Percentiles rank a stretch among this genome's conserved stretches.
Conservation (phyloP, 805 yeast species). For the Nakazawaea ishiwadae region DNA sequence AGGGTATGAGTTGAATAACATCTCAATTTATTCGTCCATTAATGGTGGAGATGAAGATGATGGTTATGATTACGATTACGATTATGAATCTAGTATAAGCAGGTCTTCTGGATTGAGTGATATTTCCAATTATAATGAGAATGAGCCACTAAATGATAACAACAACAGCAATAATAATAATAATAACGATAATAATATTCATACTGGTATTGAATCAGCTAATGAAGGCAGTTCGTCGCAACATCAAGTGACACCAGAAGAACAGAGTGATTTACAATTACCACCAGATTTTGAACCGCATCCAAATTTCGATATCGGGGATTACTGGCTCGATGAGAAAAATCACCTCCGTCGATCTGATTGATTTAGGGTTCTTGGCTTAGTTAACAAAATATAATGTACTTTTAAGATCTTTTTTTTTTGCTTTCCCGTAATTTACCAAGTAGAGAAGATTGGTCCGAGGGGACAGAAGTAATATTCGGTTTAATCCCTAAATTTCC, state of each 20-base stretch:
- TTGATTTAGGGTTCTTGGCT: too few species aligned
- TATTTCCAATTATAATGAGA: background rate
- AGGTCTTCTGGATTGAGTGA: too few species aligned
- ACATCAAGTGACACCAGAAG: slow-evolving; percentile 3
- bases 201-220: too few species aligned
- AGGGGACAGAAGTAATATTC: too few species aligned
- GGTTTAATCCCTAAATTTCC: too few species aligned
- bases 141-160: background rate
- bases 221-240: too few species aligned
- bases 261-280: slow-evolving; percentile 7
- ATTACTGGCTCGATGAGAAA: slow-evolving; percentile 40
- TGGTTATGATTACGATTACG: background rate
- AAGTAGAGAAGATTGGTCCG: too few species aligned
- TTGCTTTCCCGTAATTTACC: too few species aligned
- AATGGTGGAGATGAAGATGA: background rate
- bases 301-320: slow-evolving; percentile 40
- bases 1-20: slow-evolving; percentile 1
- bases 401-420: too few species aligned
- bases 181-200: background rate
- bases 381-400: too few species aligned
- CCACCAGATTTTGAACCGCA: slow-evolving; percentile 42
- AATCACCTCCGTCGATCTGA: background rate
- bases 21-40: slow-evolving; percentile 1
- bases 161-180: background rate
- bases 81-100: background rate